Conservation (phyloP, 1,284 basidiomycete species). For the Sphaerobolus stellatus region DNA sequence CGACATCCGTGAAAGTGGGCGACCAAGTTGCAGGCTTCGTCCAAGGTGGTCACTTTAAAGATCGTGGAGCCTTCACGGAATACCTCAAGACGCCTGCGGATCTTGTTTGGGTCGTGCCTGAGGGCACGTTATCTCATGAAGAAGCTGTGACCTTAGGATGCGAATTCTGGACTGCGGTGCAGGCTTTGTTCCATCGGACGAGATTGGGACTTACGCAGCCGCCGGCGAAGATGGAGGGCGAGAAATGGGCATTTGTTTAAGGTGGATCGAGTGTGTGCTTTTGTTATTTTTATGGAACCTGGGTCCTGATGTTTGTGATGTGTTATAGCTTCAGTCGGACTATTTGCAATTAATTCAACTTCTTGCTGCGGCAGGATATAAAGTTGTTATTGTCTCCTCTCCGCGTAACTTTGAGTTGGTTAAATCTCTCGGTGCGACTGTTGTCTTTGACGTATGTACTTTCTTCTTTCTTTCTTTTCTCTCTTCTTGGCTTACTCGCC, state of each 20-base stretch:
- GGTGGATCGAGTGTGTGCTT: slow-evolving; percentile 5
- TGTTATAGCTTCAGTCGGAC: slow-evolving; percentile 35
- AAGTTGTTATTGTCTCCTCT: slow-evolving; percentile 40
- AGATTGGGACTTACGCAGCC: slow-evolving; percentile 5
- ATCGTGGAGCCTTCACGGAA: slow-evolving; percentile 38
- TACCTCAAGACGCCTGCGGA: slow-evolving; percentile 35
- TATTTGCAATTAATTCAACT: slow-evolving; percentile 47
- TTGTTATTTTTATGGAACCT: not conserved
- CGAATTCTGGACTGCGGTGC: too few relatives aligned
- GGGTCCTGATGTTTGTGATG: too few relatives aligned
- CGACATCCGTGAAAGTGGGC: slow-evolving; percentile 32
- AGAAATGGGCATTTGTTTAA: slow-evolving; percentile 11
- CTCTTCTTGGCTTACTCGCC: not conserved
- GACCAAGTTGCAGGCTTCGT: slow-evolving; percentile 43
- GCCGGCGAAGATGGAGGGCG: not conserved
- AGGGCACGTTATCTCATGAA: slow-evolving; percentile 27
- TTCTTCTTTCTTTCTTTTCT: too few relatives aligned
- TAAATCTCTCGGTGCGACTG: slow-evolving; percentile 41
- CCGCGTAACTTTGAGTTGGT: slow-evolving; percentile 39
- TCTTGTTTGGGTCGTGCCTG: slow-evolving; percentile 33
- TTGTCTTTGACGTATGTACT: slow-evolving; percentile 31
- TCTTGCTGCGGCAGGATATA: slow-evolving; percentile 40
- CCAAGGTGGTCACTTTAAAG: slow-evolving; percentile 27
- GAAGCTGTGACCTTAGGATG: slow-evolving; percentile 42
- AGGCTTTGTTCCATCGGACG: slow-evolving; percentile 8